phyloP scores from a whole-genome alignment of 352 stramenopile species.

The Phytophthora pini region DNA sequence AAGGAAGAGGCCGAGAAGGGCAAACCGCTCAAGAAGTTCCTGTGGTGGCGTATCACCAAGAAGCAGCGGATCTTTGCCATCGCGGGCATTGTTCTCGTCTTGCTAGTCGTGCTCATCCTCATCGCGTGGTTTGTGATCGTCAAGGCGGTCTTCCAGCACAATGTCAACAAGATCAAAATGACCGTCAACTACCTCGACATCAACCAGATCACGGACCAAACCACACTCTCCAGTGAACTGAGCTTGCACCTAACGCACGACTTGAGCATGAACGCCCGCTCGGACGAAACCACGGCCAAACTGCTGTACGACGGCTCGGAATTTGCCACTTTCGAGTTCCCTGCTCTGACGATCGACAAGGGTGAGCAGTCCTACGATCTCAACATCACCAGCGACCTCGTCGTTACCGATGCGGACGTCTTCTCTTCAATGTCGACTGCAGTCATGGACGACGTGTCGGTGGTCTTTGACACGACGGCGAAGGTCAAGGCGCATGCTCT shows the following conservation, averaged over 20 bases:
- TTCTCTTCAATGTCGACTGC: slow-evolving; percentile 54
- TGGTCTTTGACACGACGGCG: slow-evolving; percentile 53
- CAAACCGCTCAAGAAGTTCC: slow-evolving; percentile 50
- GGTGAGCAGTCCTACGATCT: slow-evolving; percentile 44
- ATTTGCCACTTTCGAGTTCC: slow-evolving; percentile 60
- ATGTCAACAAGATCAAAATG: slow-evolving; percentile 65
- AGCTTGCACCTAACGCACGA: slow-evolving; percentile 62
- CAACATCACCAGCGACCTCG: slow-evolving; percentile 39
- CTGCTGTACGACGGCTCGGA: slow-evolving; percentile 50
- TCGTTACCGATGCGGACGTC: slow-evolving; percentile 47
- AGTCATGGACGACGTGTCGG: slow-evolving; percentile 45
- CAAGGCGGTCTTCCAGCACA: slow-evolving; percentile 64
- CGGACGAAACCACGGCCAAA: slow-evolving; percentile 49
- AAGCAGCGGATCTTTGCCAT: slow-evolving; percentile 57
- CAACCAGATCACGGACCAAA: slow-evolving; percentile 49
- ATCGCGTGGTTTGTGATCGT: slow-evolving; percentile 63
- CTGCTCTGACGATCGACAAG: slow-evolving; percentile 52
- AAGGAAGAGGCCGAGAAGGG: slow-evolving; percentile 39
- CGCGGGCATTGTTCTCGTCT: slow-evolving; percentile 41
- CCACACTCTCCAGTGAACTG: slow-evolving; percentile 51
- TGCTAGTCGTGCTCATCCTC: slow-evolving; percentile 60
- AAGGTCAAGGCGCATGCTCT: slow-evolving; percentile 53
- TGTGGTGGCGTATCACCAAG: slow-evolving; percentile 65
- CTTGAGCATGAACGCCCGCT: slow-evolving; percentile 45
- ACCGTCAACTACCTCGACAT: slow-evolving; percentile 77